These are phyloP conservation scores for Nicotiana noctiflora DNA, from an alignment of 257 asterid genomes.

Conservation along the genomic window DNA sequence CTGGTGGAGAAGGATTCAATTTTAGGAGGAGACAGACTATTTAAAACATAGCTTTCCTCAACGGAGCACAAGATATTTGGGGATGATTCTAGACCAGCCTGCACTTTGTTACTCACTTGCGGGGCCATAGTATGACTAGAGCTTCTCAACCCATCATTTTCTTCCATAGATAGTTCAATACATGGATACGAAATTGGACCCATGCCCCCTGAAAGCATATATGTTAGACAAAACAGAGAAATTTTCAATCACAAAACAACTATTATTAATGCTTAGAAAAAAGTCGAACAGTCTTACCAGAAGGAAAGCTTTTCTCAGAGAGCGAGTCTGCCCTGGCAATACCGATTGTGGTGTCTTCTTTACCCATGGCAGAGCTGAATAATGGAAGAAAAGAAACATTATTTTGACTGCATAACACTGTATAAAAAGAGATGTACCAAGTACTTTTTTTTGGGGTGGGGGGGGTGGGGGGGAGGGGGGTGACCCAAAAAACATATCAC, in stretches of 20 bases:
- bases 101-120: constrained; percentile 10
- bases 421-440: background rate
- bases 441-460: too few relatives aligned
- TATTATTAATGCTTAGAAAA: background rate
- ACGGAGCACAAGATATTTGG: constrained; percentile 17
- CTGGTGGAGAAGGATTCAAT: constrained; percentile 16
- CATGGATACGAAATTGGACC: constrained; percentile 20
- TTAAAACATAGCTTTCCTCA: constrained; percentile 28
- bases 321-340: constrained; percentile 12
- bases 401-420: background rate
- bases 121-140: constrained; percentile 19
- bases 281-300: constrained; percentile 24
- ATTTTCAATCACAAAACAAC: background rate
- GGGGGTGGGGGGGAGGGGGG: too few relatives aligned
- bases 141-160: constrained; percentile 25
- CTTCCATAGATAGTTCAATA: constrained; percentile 16
- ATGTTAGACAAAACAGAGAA: background rate
- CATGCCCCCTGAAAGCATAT: constrained; percentile 14
- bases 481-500: too few relatives aligned
- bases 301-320: constrained; percentile 8
- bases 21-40: constrained; percentile 26
- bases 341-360: constrained; percentile 19
- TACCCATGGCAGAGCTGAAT: constrained; percentile 12
- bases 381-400: constrained; percentile 12
- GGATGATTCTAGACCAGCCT: constrained; percentile 24